These are phyloP conservation scores for Rhodotorula taiwanensis DNA, from an alignment of 768 basidiomycete genomes.

Conservation along the genomic window DNA sequence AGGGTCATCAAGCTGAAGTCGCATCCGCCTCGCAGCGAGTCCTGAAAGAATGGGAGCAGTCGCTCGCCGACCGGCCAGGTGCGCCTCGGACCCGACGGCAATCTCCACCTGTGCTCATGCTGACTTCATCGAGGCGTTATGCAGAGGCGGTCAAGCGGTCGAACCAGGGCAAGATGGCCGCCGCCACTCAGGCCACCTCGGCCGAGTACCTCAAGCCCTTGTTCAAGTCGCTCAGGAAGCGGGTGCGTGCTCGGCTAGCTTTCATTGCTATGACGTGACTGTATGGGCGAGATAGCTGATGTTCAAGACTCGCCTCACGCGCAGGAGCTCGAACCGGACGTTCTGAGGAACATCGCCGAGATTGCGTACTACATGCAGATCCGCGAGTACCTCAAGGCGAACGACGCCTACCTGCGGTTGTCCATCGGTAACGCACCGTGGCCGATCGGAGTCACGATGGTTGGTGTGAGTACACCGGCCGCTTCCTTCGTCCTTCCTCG, in stretches of 20 bases:
- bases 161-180: slow-evolving; percentile 84
- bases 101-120: too few species aligned
- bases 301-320: background rate
- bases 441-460: slow-evolving; percentile 99
- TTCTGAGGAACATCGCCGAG: slow-evolving; percentile 74
- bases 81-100: slow-evolving; percentile 36
- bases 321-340: slow-evolving; percentile 69
- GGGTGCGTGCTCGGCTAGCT: slow-evolving; percentile 56
- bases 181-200: slow-evolving; percentile 90
- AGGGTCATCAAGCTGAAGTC: too few species aligned
- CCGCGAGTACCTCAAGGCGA: slow-evolving; percentile 88
- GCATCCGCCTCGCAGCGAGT: slow-evolving; percentile 49
- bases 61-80: slow-evolving; percentile 91
- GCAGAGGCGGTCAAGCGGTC: slow-evolving; percentile 68
- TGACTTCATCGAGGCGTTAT: slow-evolving; percentile 46
- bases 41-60: slow-evolving; percentile 92
- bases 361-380: slow-evolving; percentile 96
- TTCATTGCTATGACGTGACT: too few species aligned
- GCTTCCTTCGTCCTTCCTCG: background rate
- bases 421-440: slow-evolving; percentile 98
- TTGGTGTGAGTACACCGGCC: slow-evolving; percentile 51
- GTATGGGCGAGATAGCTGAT: too few species aligned
- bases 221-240: slow-evolving; percentile 78
- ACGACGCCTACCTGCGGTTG: slow-evolving; percentile 91
- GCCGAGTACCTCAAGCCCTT: slow-evolving; percentile 95